A percentile compares a stretch with the other conserved stretches of the same genome.
phyloP scores from a whole-genome alignment of 2,329 filamentous ascomycete species.

The Ceratocystis eucalypticola region DNA sequence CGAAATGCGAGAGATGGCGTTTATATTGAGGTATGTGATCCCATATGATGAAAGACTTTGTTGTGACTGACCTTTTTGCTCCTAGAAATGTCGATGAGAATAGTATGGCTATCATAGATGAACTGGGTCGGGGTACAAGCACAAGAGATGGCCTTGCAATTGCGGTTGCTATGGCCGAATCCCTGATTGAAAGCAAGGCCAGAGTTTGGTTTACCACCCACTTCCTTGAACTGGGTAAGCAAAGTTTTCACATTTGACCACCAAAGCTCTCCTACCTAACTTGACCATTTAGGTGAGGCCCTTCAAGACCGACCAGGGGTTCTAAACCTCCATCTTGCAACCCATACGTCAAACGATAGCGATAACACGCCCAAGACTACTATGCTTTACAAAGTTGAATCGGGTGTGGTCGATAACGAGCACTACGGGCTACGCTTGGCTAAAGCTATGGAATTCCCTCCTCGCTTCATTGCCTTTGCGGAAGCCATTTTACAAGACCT shows the following conservation, averaged over 20 bases:
- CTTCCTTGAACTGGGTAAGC: conserved; percentile 58
- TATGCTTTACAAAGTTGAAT: conserved; percentile 75
- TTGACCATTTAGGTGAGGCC: conserved; percentile 42
- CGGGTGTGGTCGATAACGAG: conserved; percentile 54
- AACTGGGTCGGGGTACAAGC: conserved; percentile 82
- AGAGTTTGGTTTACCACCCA: conserved; percentile 91
- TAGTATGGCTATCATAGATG: conserved; percentile 76
- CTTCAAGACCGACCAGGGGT: conserved; percentile 65
- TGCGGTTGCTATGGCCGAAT: conserved; percentile 79
- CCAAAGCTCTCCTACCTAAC: neutral
- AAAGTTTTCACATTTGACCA: neutral
- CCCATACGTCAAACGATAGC: conserved; percentile 43
- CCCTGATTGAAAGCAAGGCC: conserved; percentile 63
- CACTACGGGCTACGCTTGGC: conserved; percentile 81
- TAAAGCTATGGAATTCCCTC: conserved; percentile 57
- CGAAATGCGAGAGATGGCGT: conserved; percentile 93
- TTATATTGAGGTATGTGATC: conserved; percentile 52
- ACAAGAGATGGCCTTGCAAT: conserved; percentile 80
- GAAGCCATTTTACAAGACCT: conserved; percentile 51
- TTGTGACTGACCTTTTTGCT: neutral
- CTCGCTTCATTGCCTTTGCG: conserved; percentile 52
- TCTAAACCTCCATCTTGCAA: conserved; percentile 66
- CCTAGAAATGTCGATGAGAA: conserved; percentile 56
- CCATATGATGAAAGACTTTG: neutral
- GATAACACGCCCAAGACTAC: conserved; percentile 49